Evolutionary conservation across 2,329 filamentous ascomycete genomes (phyloP).

Genomic region (Pyricularia grisea): DNA sequence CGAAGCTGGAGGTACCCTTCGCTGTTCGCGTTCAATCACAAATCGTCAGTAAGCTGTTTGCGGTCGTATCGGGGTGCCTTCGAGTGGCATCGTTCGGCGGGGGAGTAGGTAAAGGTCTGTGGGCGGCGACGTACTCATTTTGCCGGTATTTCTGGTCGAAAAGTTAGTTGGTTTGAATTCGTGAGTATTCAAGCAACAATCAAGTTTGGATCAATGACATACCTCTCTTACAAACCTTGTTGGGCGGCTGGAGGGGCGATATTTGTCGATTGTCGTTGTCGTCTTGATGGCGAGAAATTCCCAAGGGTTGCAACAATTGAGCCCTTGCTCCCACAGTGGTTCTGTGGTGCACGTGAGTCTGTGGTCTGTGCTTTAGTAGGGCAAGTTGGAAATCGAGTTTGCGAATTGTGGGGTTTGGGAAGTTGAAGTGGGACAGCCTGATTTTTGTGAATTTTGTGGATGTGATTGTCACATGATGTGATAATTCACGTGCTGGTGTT

Average conservation of each 20-base stretch:
- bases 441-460: not conserved
- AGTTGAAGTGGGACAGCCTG: not conserved
- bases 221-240: not conserved
- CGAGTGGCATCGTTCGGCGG: conserved; percentile 9
- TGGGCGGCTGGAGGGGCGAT: not conserved
- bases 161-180: not conserved
- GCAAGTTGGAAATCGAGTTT: not conserved
- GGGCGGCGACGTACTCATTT: conserved; percentile 44
- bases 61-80: conserved; percentile 8
- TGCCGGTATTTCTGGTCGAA: conserved; percentile 30
- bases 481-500: not conserved
- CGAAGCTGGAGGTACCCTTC: conserved; percentile 45
- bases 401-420: not conserved
- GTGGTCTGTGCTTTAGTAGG: not conserved
- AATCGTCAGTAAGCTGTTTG: conserved; percentile 15
- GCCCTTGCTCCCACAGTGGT: not conserved
- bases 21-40: conserved; percentile 26
- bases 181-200: not conserved
- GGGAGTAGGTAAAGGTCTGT: conserved; percentile 7
- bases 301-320: not conserved
- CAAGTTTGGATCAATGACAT: not conserved
- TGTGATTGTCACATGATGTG: not conserved
- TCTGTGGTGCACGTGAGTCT: not conserved
- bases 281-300: not conserved
- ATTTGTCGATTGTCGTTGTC: not conserved